These are phyloP conservation scores for Verticillium klebahnii DNA, from an alignment of 2,329 filamentous ascomycete genomes.

Conservation along the genomic window DNA sequence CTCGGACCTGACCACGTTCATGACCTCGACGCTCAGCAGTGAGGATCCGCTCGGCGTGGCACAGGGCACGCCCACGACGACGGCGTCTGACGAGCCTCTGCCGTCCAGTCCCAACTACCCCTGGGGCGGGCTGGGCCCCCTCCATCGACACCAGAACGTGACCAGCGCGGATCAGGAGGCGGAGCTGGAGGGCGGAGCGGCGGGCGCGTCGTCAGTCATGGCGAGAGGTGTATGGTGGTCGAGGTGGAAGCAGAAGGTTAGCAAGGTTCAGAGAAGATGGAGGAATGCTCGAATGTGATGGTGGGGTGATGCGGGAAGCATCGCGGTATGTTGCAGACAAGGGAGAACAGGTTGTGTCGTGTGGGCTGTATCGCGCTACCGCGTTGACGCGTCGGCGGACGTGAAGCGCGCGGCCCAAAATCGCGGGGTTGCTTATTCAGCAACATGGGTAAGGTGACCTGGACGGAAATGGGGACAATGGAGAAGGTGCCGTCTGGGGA, in stretches of 20 bases:
- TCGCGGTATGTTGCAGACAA: too few relatives aligned
- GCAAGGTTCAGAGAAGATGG: background rate
- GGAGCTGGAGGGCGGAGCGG: background rate
- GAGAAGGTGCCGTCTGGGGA: too few relatives aligned
- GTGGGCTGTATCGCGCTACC: too few relatives aligned
- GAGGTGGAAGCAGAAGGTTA: constrained; percentile 5
- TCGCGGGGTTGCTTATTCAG: too few relatives aligned
- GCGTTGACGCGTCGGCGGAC: too few relatives aligned
- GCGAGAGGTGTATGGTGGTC: background rate
- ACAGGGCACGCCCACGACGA: constrained; percentile 4
- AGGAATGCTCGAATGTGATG: background rate
- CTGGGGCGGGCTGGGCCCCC: constrained; percentile 29
- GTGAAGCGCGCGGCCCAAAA: too few relatives aligned
- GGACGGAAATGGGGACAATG: too few relatives aligned
- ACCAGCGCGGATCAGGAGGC: constrained; percentile 2
- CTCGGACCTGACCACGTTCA: constrained; percentile 4
- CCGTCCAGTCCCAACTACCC: constrained; percentile 27
- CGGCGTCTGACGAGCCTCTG: constrained; percentile 10
- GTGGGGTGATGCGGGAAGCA: background rate
- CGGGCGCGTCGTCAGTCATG: background rate
- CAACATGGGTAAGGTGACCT: too few relatives aligned
- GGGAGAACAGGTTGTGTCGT: background rate
- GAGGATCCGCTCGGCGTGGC: constrained; percentile 1
- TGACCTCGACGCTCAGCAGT: constrained; percentile 7
- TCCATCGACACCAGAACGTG: constrained; percentile 28